These are phyloP conservation scores for Hygrocybe coccinea DNA, from an alignment of 768 basidiomycete genomes.

Conservation along the genomic window DNA sequence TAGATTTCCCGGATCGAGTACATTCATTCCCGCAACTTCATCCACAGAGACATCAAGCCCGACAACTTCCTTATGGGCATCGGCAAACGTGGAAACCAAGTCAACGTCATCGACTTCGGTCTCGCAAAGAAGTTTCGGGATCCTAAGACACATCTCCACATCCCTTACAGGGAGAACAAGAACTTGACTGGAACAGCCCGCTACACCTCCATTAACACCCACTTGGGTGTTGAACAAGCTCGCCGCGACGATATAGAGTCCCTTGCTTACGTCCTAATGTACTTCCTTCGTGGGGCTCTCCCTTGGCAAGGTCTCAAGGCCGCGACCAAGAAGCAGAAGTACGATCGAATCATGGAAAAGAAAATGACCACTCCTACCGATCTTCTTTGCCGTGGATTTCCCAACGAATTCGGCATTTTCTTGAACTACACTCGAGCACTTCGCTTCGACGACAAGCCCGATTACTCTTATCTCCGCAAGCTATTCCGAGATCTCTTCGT, in stretches of 20 bases:
- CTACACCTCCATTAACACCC: conserved; percentile 99
- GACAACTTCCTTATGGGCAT: conserved; percentile 99
- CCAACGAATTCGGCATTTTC: conserved; percentile 99
- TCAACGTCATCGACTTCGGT: conserved; percentile 98
- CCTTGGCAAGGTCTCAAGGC: conserved; percentile 99
- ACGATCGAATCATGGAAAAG: conserved; percentile 99
- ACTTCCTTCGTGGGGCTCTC: conserved; percentile 96
- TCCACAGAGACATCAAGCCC: conserved; percentile 97
- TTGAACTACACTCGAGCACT: conserved; percentile 98
- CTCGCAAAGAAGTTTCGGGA: conserved; percentile 99
- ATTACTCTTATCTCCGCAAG: conserved; percentile 99
- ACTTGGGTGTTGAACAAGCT: conserved; percentile 96
- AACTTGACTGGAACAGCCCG: conserved; percentile 98
- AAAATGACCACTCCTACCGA: conserved; percentile 99
- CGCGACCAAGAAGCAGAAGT: conserved; percentile 99
- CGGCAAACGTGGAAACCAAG: conserved; percentile 99
- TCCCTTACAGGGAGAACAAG: conserved; percentile 99
- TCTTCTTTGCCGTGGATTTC: conserved; percentile 97
- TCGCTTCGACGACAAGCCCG: conserved; percentile 99
- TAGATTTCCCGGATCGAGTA: conserved; percentile 99
- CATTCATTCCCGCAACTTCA: conserved; percentile 98
- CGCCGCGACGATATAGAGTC: conserved; percentile 98
- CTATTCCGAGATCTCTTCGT: conserved; percentile 98
- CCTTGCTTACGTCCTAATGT: conserved; percentile 98
- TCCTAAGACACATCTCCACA: conserved; percentile 99